These are phyloP conservation scores for Endocladia muricata DNA, from an alignment of 31 red algal species.

Conservation along the genomic window DNA sequence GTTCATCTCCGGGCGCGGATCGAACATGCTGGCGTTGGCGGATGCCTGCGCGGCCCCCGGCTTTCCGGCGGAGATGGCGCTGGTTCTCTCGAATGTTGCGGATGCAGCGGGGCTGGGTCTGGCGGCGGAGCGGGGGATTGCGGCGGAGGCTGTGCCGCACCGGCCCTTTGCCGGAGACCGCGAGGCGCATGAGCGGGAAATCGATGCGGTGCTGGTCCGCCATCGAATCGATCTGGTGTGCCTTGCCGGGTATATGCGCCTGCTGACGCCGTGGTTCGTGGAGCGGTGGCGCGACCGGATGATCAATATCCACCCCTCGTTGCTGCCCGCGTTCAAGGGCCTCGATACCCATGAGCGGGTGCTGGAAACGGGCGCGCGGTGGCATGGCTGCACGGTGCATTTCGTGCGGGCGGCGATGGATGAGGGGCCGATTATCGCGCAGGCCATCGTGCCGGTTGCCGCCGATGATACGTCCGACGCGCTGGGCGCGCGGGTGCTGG, in stretches of 20 bases:
- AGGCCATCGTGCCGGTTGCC: neutral
- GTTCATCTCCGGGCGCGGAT: neutral
- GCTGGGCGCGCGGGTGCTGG: neutral
- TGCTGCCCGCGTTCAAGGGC: neutral
- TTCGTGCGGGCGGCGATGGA: neutral
- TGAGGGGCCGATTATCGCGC: neutral
- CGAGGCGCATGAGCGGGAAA: neutral
- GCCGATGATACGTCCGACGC: neutral
- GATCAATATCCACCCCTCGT: neutral
- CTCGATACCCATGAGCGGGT: neutral
- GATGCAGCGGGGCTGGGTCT: neutral
- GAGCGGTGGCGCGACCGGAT: neutral
- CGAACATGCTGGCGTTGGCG: neutral
- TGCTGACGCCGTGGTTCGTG: neutral
- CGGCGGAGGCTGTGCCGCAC: neutral
- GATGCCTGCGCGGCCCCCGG: neutral
- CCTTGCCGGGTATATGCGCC: neutral
- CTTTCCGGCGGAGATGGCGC: neutral
- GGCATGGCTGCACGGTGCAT: neutral
- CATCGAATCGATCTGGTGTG: neutral
- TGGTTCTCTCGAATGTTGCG: neutral
- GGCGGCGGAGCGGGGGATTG: neutral
- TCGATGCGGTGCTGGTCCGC: neutral
- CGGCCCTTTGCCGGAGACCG: neutral
- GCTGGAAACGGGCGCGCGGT: neutral